Base-by-base conservation (phyloP, 306 rosid genomes). In the Gleditsia sinensis region DNA sequence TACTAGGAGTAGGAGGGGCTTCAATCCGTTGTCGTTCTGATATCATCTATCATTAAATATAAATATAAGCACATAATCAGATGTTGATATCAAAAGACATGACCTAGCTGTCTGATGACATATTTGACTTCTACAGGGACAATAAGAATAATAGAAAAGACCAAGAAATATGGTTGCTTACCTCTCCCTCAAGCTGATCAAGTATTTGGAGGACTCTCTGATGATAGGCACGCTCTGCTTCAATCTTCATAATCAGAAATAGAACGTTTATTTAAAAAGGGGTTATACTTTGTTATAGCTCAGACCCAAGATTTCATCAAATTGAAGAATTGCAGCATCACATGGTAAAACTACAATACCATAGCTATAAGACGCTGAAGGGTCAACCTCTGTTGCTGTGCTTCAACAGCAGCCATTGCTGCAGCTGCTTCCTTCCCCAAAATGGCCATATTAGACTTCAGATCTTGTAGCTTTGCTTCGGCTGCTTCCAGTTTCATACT, bases 341-440 rank as follows among this genome's bases (percentile, higher is more conserved):
- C 43, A 58, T 64, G 61, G 30, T 49, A 14, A 76, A 78, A 56
- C 76, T 53, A 62, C 40, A 76, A 32, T 80, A 94, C 98, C 98
- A 90, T 91, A 56, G 97, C 86, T 81, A 91, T 90, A 72, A 94
- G 90, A 78, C 98, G 92, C 78, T 91, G 98, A 78, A 94, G 96
- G 63, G 97, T 94, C 78, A 94, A 68, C 78, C 98, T 90, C 86
- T 94, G 98, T 69, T 94, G 98, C 77, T 91, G 98, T 49, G 96
- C 96, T 86, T 94, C 98, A 59, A 94, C 97, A 81, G 98, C 98
- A 43, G 97, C 86, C 98, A 94, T 88, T 78, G 98, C 96, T 50
- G 98, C 93, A 74, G 92, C 86, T 17, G 98, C 98, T 83, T 94
- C 98, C 92, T 94, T 94, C 69, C 98, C 98, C 84, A 94, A 75